phyloP scores from a whole-genome alignment of 441 rosid genomes.

The Flueggea neowawraea region DNA sequence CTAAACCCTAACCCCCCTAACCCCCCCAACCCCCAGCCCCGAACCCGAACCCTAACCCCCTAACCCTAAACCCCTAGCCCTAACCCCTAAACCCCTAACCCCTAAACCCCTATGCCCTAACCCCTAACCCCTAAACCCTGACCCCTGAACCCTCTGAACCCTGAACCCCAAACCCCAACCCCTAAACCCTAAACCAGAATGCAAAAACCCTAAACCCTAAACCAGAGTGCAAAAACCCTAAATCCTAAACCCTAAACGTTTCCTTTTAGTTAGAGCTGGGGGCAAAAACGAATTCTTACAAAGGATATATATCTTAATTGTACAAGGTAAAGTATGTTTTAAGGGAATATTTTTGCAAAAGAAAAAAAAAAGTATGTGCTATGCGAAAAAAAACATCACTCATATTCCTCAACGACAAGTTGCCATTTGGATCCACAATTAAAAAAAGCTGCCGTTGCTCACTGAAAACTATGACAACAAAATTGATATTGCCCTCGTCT shows the following conservation, averaged over 20 bases:
- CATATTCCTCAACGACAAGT: too few species aligned
- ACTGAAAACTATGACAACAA: too few species aligned
- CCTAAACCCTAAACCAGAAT: slow-evolving; percentile 28
- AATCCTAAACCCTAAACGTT: slow-evolving; percentile 16
- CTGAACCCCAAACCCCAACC: slow-evolving; percentile 24
- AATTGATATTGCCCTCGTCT: background rate
- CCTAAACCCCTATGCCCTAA: slow-evolving; percentile 16
- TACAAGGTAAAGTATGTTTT: too few species aligned
- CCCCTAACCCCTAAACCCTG: slow-evolving; percentile 18
- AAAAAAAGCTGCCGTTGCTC: too few species aligned
- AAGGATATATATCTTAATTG: too few species aligned
- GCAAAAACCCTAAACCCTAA: slow-evolving; percentile 23
- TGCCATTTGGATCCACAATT: too few species aligned
- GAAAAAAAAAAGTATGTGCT: too few species aligned
- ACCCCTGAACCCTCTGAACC: slow-evolving; percentile 21
- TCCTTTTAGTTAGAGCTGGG: too few species aligned
- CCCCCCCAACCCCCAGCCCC: slow-evolving; percentile 19
- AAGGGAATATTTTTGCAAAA: too few species aligned
- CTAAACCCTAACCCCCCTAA: slow-evolving; percentile 19
- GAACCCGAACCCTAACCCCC: slow-evolving; percentile 11
- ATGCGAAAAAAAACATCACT: too few species aligned
- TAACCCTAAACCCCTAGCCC: slow-evolving; percentile 17
- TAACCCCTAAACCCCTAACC: slow-evolving; percentile 15
- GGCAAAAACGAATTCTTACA: too few species aligned
- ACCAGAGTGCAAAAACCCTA: slow-evolving; percentile 23